A percentile compares a stretch with the other conserved stretches of the same genome.
These are phyloP conservation scores for Leavenworthia alabamica DNA, from an alignment of 345 rosid species.

Conservation along the genomic window DNA sequence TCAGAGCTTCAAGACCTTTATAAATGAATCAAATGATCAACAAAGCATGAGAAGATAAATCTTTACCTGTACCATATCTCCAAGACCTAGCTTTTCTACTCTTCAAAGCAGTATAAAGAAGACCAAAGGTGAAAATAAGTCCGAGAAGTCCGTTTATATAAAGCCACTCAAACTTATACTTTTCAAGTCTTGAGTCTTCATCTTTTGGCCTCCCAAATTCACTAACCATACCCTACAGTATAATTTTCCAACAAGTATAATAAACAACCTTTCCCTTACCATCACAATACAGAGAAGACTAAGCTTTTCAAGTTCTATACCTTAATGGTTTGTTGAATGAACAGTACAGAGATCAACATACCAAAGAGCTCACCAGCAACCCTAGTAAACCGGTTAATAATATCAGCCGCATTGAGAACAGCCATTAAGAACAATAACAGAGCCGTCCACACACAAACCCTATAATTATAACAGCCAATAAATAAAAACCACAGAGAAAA, in stretches of 20 bases:
- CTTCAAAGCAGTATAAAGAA: conserved; percentile 57
- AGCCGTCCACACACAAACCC: conserved; percentile 95
- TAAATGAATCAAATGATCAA: background rate
- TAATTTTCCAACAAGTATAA: background rate
- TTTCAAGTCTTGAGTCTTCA: conserved; percentile 37
- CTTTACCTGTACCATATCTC: conserved; percentile 60
- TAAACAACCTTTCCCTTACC: background rate
- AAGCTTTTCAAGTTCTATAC: conserved; percentile 18
- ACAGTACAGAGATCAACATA: conserved; percentile 67
- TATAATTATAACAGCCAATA: conserved; percentile 26
- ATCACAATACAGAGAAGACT: background rate
- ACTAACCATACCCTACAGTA: conserved; percentile 51
- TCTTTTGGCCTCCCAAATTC: conserved; percentile 52
- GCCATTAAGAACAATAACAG: conserved; percentile 62
- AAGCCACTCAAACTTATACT: conserved; percentile 59
- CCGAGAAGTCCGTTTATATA: conserved; percentile 70
- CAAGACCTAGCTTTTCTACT: conserved; percentile 76
- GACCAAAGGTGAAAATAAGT: conserved; percentile 60
- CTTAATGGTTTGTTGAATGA: conserved; percentile 80
- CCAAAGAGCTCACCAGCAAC: conserved; percentile 84
- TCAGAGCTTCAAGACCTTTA: background rate
- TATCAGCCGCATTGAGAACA: conserved; percentile 46
- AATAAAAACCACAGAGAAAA: no score
- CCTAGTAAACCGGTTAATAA: conserved; percentile 75
- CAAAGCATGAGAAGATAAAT: background rate